Evolutionary conservation across 495 filamentous ascomycete species (phyloP).

Genomic region (Lasiosphaeria hispida): DNA sequence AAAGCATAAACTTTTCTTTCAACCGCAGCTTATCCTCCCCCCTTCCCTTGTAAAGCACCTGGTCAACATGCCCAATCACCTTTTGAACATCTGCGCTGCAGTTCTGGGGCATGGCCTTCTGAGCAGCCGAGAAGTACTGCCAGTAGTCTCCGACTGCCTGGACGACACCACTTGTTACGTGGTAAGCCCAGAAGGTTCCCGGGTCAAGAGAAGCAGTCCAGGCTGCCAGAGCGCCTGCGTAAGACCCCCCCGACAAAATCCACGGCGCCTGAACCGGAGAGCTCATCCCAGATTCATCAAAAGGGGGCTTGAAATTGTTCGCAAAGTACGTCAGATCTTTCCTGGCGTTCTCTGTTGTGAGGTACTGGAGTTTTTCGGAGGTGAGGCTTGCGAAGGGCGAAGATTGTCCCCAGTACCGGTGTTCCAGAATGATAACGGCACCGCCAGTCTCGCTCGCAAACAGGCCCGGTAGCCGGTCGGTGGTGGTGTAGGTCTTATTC

Average conservation of each 20-base stretch:
- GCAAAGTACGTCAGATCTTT: constrained; percentile 64
- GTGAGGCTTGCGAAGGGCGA: constrained; percentile 57
- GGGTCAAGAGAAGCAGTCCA: constrained; percentile 60
- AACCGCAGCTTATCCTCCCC: constrained; percentile 45
- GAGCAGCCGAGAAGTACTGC: constrained; percentile 64
- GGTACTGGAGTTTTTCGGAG: constrained; percentile 55
- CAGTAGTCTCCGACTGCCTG: constrained; percentile 63
- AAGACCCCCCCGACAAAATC: constrained; percentile 63
- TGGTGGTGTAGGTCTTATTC: constrained; percentile 40
- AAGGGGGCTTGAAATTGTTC: constrained; percentile 54
- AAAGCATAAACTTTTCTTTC: constrained; percentile 59
- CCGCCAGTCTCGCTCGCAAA: constrained; percentile 55
- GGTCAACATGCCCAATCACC: constrained; percentile 59
- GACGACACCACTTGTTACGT: constrained; percentile 61
- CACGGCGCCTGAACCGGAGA: constrained; percentile 57
- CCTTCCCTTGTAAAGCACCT: constrained; percentile 41
- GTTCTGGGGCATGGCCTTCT: constrained; percentile 61
- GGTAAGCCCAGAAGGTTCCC: constrained; percentile 67
- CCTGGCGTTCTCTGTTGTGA: constrained; percentile 63
- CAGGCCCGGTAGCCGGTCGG: constrained; percentile 42
- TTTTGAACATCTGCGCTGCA: constrained; percentile 57
- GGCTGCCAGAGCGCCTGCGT: constrained; percentile 60
- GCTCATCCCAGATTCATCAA: constrained; percentile 53
- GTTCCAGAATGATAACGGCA: constrained; percentile 58
- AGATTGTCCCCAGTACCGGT: constrained; percentile 61